phyloP scores from a whole-genome alignment of 2,329 filamentous ascomycete genomes.

The Scleromitrula shiraiana region DNA sequence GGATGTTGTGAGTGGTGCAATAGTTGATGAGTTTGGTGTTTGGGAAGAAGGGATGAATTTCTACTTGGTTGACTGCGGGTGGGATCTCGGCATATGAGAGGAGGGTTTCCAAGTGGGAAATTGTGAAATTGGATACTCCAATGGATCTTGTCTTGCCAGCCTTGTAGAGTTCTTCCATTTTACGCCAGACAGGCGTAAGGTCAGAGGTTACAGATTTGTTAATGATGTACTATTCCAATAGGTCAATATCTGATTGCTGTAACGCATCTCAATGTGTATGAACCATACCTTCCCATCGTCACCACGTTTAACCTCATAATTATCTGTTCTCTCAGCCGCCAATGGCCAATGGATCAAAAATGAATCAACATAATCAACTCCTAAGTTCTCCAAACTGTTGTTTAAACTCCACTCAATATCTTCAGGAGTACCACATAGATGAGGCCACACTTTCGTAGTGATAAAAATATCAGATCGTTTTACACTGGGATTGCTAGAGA shows the following conservation, averaged over 20 bases:
- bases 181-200: constrained; percentile 60
- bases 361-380: constrained; percentile 73
- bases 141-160: constrained; percentile 51
- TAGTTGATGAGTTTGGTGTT: constrained; percentile 65
- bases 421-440: constrained; percentile 52
- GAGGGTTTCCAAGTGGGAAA: constrained; percentile 44
- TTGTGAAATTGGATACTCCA: constrained; percentile 51
- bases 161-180: constrained; percentile 57
- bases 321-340: constrained; percentile 69
- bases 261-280: not conserved
- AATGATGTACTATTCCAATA: constrained; percentile 42
- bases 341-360: constrained; percentile 77
- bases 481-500: constrained; percentile 47
- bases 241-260: not conserved
- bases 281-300: constrained; percentile 40
- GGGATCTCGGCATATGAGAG: constrained; percentile 39
- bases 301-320: constrained; percentile 49
- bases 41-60: constrained; percentile 64
- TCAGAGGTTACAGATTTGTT: constrained; percentile 57
- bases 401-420: constrained; percentile 61
- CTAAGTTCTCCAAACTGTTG: constrained; percentile 62
- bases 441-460: constrained; percentile 39
- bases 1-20: constrained; percentile 60
- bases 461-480: constrained; percentile 39
- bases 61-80: constrained; percentile 47